phyloP scores from a whole-genome alignment of 2,329 filamentous ascomycete species.

The Esteya vermicola region DNA sequence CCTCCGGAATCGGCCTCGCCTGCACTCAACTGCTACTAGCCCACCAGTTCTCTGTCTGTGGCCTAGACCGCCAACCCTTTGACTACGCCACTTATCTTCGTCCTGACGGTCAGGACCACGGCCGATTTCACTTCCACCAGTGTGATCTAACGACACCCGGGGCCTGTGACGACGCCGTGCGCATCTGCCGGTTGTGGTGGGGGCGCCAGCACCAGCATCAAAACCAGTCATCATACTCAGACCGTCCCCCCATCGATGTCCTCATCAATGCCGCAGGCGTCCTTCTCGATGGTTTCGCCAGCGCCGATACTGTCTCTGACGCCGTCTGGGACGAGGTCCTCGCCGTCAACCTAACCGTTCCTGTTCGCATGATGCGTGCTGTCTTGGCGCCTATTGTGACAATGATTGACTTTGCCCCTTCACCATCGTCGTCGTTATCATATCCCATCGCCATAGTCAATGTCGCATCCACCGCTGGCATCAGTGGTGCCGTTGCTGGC shows the following conservation, averaged over 20 bases:
- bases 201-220: conserved; percentile 6
- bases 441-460: conserved; percentile 31
- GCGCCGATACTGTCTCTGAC: conserved; percentile 23
- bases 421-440: background rate
- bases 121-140: conserved; percentile 24
- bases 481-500: conserved; percentile 21
- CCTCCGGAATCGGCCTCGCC: conserved; percentile 31
- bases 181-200: conserved; percentile 15
- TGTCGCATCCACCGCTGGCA: conserved; percentile 27
- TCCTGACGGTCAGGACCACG: conserved; percentile 14
- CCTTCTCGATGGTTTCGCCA: conserved; percentile 31
- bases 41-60: conserved; percentile 15
- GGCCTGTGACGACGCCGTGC: conserved; percentile 18
- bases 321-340: conserved; percentile 10
- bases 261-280: conserved; percentile 41
- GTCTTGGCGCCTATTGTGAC: conserved; percentile 26
- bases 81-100: conserved; percentile 15
- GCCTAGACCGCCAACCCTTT: conserved; percentile 13
- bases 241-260: conserved; percentile 27
- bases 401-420: conserved; percentile 18
- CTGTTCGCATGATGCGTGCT: conserved; percentile 33
- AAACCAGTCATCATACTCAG: too few relatives aligned
- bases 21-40: conserved; percentile 26
- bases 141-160: conserved; percentile 16
- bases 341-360: conserved; percentile 34